Evolutionary conservation across 345 rosid species (phyloP).

Genomic region (Eucalyptus guilfoylei): DNA sequence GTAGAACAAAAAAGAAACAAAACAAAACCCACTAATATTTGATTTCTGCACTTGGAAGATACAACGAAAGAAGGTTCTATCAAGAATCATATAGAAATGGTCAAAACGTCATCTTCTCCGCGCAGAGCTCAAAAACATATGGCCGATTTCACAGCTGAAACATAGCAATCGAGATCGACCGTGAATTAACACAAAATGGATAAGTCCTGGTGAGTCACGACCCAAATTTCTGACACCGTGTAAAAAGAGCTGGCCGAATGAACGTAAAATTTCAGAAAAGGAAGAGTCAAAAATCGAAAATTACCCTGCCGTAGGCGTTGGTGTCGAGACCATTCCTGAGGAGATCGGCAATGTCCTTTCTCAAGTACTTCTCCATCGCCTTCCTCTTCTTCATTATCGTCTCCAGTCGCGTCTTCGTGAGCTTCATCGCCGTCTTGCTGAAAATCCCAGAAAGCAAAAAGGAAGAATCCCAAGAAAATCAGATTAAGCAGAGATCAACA

Average conservation of each 20-base stretch:
- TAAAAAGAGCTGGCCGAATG: background rate
- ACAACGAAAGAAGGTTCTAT: background rate
- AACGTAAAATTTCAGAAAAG: background rate
- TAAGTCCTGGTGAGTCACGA: background rate
- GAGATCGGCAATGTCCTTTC: slow-evolving; percentile 81
- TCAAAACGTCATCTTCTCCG: background rate
- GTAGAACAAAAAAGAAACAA: background rate
- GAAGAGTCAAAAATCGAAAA: background rate
- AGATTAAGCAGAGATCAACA: background rate
- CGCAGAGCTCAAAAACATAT: background rate
- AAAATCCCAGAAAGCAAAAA: background rate
- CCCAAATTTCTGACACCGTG: background rate
- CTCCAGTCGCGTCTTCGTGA: slow-evolving; percentile 53
- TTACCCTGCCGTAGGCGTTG: slow-evolving; percentile 82
- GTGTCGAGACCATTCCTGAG: slow-evolving; percentile 42
- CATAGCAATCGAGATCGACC: background rate
- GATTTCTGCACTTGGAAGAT: background rate
- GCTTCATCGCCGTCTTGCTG: slow-evolving; percentile 56
- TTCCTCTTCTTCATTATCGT: slow-evolving; percentile 59
- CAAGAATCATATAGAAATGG: background rate
- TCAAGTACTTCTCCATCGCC: slow-evolving; percentile 47
- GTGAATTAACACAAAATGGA: background rate
- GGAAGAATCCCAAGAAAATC: background rate
- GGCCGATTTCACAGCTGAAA: background rate
- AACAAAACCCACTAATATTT: background rate